These are phyloP conservation scores for Coniella vitis DNA, from an alignment of 2,329 filamentous ascomycete species.

Conservation along the genomic window DNA sequence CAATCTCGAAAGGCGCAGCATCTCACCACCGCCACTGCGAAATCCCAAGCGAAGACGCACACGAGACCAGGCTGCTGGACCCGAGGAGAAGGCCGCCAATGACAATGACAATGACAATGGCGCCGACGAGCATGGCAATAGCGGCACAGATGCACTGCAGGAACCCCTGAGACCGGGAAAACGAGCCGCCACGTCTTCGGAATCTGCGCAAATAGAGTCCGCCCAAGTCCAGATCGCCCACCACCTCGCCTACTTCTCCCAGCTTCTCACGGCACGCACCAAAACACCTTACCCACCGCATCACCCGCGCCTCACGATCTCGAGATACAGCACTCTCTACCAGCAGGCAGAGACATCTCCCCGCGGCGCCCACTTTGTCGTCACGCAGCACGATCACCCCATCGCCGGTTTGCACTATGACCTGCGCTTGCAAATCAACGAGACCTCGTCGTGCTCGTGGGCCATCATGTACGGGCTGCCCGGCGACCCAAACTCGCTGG, in stretches of 20 bases:
- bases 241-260: constrained; percentile 33
- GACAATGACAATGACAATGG: constrained; percentile 6
- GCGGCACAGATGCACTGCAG: constrained; percentile 10
- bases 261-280: constrained; percentile 24
- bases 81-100: neutral
- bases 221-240: constrained; percentile 30
- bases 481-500: constrained; percentile 46
- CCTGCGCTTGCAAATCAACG: constrained; percentile 62
- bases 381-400: constrained; percentile 69
- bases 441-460: constrained; percentile 58
- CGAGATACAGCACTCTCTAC: constrained; percentile 32
- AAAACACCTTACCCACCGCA: constrained; percentile 18
- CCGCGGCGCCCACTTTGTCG: constrained; percentile 52
- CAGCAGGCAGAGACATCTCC: constrained; percentile 23
- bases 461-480: constrained; percentile 58
- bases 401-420: constrained; percentile 64
- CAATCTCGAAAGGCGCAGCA: constrained; percentile 34
- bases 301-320: constrained; percentile 28
- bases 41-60: constrained; percentile 23
- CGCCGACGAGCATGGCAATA: constrained; percentile 7
- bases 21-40: constrained; percentile 12
- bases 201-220: constrained; percentile 34
- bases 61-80: neutral
- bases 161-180: neutral
- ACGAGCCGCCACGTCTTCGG: neutral